Conservation (phyloP, 176 grass and related monocot species). For the Bromus sterilis region DNA sequence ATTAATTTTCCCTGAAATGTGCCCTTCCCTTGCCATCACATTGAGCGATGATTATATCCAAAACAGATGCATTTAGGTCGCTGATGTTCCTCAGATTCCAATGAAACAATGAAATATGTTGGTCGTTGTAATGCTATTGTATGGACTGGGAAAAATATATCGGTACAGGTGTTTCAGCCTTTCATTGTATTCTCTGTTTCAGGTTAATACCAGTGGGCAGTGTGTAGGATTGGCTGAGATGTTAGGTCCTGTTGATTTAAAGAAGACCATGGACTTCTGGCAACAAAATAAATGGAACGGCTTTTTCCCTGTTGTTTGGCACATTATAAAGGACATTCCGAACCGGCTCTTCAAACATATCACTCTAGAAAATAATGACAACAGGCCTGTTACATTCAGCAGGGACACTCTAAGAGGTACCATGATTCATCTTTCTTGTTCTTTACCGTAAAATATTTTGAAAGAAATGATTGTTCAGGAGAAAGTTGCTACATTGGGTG, state of each 20-base stretch:
- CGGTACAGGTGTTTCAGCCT: background rate
- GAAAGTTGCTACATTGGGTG: background rate
- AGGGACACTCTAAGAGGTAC: constrained; percentile 90
- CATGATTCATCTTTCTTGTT: background rate
- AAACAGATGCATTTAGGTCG: background rate
- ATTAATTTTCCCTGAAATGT: constrained; percentile 5
- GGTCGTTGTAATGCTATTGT: background rate
- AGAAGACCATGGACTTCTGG: constrained; percentile 85
- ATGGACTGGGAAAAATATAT: background rate
- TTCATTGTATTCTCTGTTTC: constrained; percentile 22
- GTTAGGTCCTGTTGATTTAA: constrained; percentile 84
- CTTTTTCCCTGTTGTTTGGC: constrained; percentile 82
- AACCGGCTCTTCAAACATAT: constrained; percentile 65
- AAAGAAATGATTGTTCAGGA: background rate
- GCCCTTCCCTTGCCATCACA: background rate
- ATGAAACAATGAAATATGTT: background rate
- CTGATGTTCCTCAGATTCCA: background rate
- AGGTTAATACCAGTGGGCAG: constrained; percentile 86
- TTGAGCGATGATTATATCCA: background rate
- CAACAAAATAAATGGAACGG: constrained; percentile 63
- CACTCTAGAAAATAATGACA: constrained; percentile 77
- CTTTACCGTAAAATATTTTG: background rate
- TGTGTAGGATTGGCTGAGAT: constrained; percentile 96
- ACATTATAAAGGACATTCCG: constrained; percentile 80
- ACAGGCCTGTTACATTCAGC: constrained; percentile 71